Percentiles rank a stretch among this genome's conserved stretches.
Conservation (phyloP, 2,329 filamentous ascomycete genomes). For the Davidsoniella virescens region DNA sequence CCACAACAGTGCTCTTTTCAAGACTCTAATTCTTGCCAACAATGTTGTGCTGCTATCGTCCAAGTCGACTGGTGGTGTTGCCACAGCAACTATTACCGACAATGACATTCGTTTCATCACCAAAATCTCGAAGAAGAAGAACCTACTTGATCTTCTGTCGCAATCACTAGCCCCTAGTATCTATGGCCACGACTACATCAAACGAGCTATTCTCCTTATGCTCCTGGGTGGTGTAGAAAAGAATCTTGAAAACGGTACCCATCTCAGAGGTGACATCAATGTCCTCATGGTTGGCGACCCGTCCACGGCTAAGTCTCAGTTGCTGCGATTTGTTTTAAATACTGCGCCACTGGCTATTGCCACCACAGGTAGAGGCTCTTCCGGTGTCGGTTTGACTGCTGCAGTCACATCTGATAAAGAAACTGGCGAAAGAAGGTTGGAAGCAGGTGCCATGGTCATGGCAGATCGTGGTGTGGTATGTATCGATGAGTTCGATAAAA, state of each 20-base stretch:
- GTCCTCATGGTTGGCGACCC: conserved; percentile 98
- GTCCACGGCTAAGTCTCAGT: conserved; percentile 95
- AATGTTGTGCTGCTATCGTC: conserved; percentile 89
- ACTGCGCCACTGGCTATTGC: conserved; percentile 93
- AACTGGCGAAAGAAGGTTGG: conserved; percentile 82
- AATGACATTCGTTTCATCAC: conserved; percentile 98
- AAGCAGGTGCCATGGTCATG: conserved; percentile 97
- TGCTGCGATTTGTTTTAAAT: conserved; percentile 91
- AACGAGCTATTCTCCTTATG: conserved; percentile 93
- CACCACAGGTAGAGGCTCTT: conserved; percentile 90
- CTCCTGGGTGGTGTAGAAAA: conserved; percentile 93
- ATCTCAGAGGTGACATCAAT: conserved; percentile 96
- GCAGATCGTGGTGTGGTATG: conserved; percentile 93
- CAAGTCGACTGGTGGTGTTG: conserved; percentile 87
- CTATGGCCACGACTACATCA: conserved; percentile 92
- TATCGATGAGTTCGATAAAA: conserved; percentile 99
- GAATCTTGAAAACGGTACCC: conserved; percentile 93
- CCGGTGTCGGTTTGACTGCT: conserved; percentile 91
- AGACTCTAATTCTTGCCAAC: conserved; percentile 84
- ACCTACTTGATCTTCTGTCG: conserved; percentile 80
- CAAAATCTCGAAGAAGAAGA: conserved; percentile 86
- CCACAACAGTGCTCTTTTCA: conserved; percentile 82
- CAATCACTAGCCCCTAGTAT: conserved; percentile 94
- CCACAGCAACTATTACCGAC: conserved; percentile 82
- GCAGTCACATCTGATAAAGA: conserved; percentile 95